Base-by-base conservation (phyloP, 2,329 filamentous ascomycete genomes). In the Alternaria atra region DNA sequence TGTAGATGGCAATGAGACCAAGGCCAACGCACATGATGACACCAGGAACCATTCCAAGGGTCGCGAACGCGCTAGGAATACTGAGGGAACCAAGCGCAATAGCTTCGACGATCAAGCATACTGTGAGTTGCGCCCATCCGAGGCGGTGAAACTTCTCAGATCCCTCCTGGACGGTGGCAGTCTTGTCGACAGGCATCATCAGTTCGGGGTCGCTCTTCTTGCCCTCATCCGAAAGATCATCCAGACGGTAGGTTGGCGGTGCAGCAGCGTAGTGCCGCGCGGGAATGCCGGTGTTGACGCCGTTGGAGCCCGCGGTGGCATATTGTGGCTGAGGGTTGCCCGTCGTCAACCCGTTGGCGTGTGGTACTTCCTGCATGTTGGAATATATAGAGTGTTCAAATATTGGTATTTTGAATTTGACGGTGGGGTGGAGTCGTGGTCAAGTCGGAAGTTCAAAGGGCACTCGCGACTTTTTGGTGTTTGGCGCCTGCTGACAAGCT, bases 1-100 rank as follows among this genome's bases (percentile, higher is more conserved):
- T 88, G 73, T 89, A 89, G 27, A 85, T 87, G 10, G 87, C 83
- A 8, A 90, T 68, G n/a, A 86, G 59, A 34, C 87, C 86, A 15
- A 89, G 78, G 6, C 81, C 80, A 9, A 84, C 70, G 27, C 72
- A 77, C 62, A 80, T 71, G 64, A 84, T 78, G 37, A 83, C 77
- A 56, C 82, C 82, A 5, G 78, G 76, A 7, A 83, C 77, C 80
- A 83, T 82, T 35, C 82, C 82, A 5, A 83, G 70, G 7, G 75
- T 81, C 2, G 81, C 81, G 53, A 83, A 83, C 29, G 81, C 80
- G 43, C 76, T 79, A 7, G 83, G 81, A 27, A 83, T 75, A 52
- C 81, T 82, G 60, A 83, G 73, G 37, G 77, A 80, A 39, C 82
- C 83, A 27, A 84, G 77, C 7, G 82, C 81, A 61, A 84, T 83